These are phyloP conservation scores for Ambrosia hybrid DNA, from an alignment of 140 eudicot genomes.

Conservation along the genomic window DNA sequence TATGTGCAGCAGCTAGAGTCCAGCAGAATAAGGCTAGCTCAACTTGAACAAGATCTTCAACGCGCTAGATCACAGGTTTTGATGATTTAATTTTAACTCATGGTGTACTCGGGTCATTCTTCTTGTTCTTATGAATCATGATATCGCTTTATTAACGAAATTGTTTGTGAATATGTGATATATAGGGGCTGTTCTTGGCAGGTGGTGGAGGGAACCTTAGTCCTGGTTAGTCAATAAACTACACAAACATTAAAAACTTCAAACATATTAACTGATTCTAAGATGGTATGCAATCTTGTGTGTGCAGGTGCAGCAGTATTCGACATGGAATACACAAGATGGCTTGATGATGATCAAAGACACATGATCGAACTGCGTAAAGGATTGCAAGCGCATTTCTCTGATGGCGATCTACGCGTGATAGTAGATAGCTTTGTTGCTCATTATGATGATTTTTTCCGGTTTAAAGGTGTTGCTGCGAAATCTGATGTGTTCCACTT, in stretches of 20 bases:
- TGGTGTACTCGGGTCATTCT: no score
- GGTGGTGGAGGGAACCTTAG: constrained; percentile 72
- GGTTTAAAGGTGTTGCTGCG: constrained; percentile 72
- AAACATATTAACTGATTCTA: background rate
- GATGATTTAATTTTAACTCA: no score
- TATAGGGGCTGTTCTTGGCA: constrained; percentile 64
- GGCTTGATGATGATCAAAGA: constrained; percentile 90
- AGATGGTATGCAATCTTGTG: constrained; percentile 5
- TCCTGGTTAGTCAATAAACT: constrained; percentile 52
- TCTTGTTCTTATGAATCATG: no score
- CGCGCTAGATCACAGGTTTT: constrained; percentile 63
- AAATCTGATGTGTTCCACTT: constrained; percentile 92
- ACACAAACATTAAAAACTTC: no score
- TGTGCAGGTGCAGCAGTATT: constrained; percentile 84
- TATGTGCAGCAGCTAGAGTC: constrained; percentile 92
- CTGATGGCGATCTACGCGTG: constrained; percentile 70
- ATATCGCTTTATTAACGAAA: background rate
- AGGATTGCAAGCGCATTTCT: constrained; percentile 76
- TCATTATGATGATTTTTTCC: constrained; percentile 84
- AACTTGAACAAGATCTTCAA: constrained; percentile 92
- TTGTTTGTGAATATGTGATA: no score
- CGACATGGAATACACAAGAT: constrained; percentile 94
- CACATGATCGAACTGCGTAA: constrained; percentile 76
- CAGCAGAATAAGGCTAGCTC: constrained; percentile 83
- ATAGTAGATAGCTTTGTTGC: constrained; percentile 75